Conservation (phyloP, 176 grass and related monocot species). For the Stipa capillata region DNA sequence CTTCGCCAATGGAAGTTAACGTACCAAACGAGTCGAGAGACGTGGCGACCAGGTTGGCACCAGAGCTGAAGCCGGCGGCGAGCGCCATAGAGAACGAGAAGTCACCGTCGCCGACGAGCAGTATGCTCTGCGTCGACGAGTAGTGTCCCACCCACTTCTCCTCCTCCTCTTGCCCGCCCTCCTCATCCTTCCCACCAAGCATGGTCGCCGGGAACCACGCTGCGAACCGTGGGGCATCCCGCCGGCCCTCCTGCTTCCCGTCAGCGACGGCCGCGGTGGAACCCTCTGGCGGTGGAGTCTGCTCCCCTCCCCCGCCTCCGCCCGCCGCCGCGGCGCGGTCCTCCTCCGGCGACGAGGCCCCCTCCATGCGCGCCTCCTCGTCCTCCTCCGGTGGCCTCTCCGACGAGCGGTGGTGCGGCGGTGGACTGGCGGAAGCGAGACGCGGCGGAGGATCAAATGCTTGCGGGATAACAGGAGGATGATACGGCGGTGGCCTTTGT, state of each 20-base stretch:
- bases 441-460: background rate
- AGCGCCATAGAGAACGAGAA: constrained; percentile 54
- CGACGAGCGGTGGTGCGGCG: background rate
- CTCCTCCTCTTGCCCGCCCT: background rate
- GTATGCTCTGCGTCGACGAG: constrained; percentile 21
- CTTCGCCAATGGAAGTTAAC: too few species aligned
- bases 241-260: background rate
- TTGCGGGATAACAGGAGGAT: background rate
- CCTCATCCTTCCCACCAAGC: background rate
- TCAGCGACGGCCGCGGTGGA: background rate
- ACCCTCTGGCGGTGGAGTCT: background rate
- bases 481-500: background rate
- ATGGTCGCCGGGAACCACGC: background rate
- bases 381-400: background rate
- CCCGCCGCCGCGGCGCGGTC: background rate
- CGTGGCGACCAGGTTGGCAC: constrained; percentile 32
- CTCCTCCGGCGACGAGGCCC: background rate
- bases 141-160: constrained; percentile 32
- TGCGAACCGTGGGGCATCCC: too few species aligned
- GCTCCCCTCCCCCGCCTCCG: background rate
- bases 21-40: constrained; percentile 40
- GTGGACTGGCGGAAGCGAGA: background rate
- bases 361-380: background rate
- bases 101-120: constrained; percentile 44
- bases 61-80: constrained; percentile 47